These are phyloP conservation scores for Diaporthe batatas DNA, from an alignment of 2,329 filamentous ascomycete genomes.

Conservation along the genomic window DNA sequence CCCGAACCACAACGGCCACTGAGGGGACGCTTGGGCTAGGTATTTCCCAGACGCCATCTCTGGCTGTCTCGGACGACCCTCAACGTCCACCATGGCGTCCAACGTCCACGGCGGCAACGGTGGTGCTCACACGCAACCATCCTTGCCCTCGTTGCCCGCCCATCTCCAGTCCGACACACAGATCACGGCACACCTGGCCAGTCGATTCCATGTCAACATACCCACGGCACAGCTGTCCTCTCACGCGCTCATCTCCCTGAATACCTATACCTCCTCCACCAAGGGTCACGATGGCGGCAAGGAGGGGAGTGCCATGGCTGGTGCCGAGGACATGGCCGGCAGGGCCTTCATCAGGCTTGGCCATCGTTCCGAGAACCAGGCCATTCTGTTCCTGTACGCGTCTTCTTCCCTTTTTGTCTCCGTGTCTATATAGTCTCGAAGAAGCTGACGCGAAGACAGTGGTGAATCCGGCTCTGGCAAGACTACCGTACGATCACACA, in stretches of 20 bases:
- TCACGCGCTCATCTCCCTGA: constrained; percentile 90
- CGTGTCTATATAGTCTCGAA: not conserved
- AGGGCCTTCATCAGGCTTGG: constrained; percentile 88
- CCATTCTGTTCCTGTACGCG: constrained; percentile 87
- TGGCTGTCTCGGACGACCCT: constrained; percentile 46
- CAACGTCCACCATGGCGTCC: constrained; percentile 68
- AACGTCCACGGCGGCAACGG: constrained; percentile 67
- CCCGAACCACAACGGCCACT: constrained; percentile 21
- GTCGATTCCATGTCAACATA: constrained; percentile 90
- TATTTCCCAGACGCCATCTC: constrained; percentile 44
- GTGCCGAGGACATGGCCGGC: constrained; percentile 91
- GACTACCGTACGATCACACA: constrained; percentile 91
- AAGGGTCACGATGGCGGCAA: constrained; percentile 92
- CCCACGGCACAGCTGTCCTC: constrained; percentile 92
- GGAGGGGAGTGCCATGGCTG: constrained; percentile 91
- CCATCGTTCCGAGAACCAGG: constrained; percentile 91
- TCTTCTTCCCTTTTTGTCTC: not conserved
- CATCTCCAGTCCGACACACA: constrained; percentile 78
- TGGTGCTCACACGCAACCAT: constrained; percentile 83
- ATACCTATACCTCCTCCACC: constrained; percentile 91
- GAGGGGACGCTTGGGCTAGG: constrained; percentile 15
- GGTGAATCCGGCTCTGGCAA: constrained; percentile 97
- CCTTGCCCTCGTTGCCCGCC: constrained; percentile 87
- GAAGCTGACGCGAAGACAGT: constrained; percentile 60
- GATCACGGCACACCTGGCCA: constrained; percentile 85